A percentile compares a stretch with the other conserved stretches of the same genome.
These are phyloP conservation scores for Xeromyces bisporus DNA, from an alignment of 495 filamentous ascomycete species.

Conservation along the genomic window DNA sequence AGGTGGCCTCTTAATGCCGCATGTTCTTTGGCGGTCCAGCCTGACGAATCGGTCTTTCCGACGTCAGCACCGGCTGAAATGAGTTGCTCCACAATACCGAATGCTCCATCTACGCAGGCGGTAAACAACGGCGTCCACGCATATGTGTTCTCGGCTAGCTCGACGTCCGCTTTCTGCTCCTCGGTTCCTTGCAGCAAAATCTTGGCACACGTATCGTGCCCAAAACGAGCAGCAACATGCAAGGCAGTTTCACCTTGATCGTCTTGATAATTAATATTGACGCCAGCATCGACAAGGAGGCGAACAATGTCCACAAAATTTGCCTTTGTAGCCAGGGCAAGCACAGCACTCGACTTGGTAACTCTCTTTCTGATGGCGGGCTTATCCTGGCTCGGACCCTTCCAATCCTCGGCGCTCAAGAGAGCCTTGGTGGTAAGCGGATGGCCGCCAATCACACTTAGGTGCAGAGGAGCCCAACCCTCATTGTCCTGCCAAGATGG, in stretches of 20 bases:
- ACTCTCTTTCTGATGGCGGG: constrained; percentile 47
- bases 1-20: constrained; percentile 79
- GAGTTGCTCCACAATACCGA: constrained; percentile 58
- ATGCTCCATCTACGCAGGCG: constrained; percentile 72
- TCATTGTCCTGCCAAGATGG: constrained; percentile 80
- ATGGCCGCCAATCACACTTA: constrained; percentile 85
- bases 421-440: constrained; percentile 66
- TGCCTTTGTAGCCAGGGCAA: constrained; percentile 72
- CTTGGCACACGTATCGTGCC: constrained; percentile 60
- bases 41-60: constrained; percentile 60
- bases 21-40: constrained; percentile 92
- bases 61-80: constrained; percentile 61
- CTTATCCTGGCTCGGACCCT: constrained; percentile 38
- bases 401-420: constrained; percentile 62
- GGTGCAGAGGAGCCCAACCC: constrained; percentile 77
- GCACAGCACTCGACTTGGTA: constrained; percentile 73
- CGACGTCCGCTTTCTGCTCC: constrained; percentile 54
- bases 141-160: constrained; percentile 68
- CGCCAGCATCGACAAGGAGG: constrained; percentile 74
- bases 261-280: constrained; percentile 90
- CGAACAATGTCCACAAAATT: constrained; percentile 70
- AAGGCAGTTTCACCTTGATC: constrained; percentile 84
- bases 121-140: constrained; percentile 89
- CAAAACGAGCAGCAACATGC: constrained; percentile 82
- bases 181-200: constrained; percentile 53